Conservation (phyloP, 441 rosid species). For the Gossypium lobatum region DNA sequence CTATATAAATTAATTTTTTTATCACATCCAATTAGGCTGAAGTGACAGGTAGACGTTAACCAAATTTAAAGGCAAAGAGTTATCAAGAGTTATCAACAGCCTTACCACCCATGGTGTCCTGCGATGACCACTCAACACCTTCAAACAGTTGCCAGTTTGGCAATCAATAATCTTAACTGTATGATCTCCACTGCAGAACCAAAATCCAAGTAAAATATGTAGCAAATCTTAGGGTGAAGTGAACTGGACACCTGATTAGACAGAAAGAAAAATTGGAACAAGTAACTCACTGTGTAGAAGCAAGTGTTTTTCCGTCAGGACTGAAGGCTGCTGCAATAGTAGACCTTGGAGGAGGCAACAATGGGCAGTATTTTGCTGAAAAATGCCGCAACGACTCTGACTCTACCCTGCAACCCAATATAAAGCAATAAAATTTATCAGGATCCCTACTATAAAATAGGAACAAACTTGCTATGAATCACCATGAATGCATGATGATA, state of each 20-base stretch:
- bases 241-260: not conserved
- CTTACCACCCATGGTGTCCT: conserved; percentile 99
- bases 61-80: not conserved
- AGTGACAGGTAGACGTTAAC: not conserved
- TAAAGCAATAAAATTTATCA: conserved; percentile 3
- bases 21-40: not conserved
- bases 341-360: conserved; percentile 65
- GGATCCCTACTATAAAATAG: not conserved
- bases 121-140: conserved; percentile 83
- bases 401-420: conserved; percentile 41
- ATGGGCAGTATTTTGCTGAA: conserved; percentile 53
- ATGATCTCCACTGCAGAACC: conserved; percentile 80
- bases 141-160: conserved; percentile 79
- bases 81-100: conserved; percentile 12
- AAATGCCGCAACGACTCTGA: conserved; percentile 52
- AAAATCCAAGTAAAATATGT: conserved; percentile 13
- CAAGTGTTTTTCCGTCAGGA: conserved; percentile 56
- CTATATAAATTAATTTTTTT: not conserved
- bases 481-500: not conserved
- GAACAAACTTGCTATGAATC: conserved; percentile 6
- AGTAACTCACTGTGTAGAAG: conserved; percentile 65
- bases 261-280: conserved; percentile 5
- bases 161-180: conserved; percentile 95
- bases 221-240: not conserved
- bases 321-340: conserved; percentile 70